phyloP scores from a whole-genome alignment of 2,329 filamentous ascomycete genomes.

The Falciphora oryzae region DNA sequence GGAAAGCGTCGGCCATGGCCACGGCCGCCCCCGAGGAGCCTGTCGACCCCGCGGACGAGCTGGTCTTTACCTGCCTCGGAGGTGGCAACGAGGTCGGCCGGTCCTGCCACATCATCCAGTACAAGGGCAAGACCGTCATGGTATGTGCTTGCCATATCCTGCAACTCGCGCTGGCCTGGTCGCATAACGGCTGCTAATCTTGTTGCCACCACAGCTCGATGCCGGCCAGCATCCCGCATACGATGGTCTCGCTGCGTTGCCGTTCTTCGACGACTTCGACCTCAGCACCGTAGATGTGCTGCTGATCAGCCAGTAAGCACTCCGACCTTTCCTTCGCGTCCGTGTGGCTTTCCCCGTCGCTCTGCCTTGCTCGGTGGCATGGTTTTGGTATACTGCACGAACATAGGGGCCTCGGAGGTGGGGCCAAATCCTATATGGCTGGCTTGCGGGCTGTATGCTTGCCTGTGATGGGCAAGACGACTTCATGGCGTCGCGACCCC shows the following conservation, averaged over 20 bases:
- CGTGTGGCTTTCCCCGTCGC: background rate
- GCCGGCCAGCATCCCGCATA: constrained; percentile 96
- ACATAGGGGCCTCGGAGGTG: background rate
- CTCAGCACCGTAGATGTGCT: constrained; percentile 95
- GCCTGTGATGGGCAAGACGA: background rate
- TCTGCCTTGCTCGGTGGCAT: background rate
- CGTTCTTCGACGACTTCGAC: constrained; percentile 98
- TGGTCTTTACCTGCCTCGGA: constrained; percentile 88
- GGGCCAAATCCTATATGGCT: background rate
- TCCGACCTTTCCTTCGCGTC: constrained; percentile 10
- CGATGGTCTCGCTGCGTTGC: constrained; percentile 85
- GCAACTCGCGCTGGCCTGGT: background rate
- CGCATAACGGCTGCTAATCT: background rate
- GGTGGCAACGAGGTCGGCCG: constrained; percentile 96
- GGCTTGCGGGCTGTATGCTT: background rate
- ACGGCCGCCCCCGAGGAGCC: constrained; percentile 67
- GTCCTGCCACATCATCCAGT: constrained; percentile 96
- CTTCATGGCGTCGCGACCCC: background rate
- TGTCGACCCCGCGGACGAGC: constrained; percentile 86
- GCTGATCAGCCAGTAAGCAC: constrained; percentile 95
- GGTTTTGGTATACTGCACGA: background rate
- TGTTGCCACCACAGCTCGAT: constrained; percentile 61
- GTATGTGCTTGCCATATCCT: constrained; percentile 42
- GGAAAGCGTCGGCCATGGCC: constrained; percentile 75
- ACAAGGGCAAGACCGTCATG: constrained; percentile 99